These are phyloP conservation scores for Dispira simplex DNA, from an alignment of 192 early-diverging fungal species.

Conservation along the genomic window DNA sequence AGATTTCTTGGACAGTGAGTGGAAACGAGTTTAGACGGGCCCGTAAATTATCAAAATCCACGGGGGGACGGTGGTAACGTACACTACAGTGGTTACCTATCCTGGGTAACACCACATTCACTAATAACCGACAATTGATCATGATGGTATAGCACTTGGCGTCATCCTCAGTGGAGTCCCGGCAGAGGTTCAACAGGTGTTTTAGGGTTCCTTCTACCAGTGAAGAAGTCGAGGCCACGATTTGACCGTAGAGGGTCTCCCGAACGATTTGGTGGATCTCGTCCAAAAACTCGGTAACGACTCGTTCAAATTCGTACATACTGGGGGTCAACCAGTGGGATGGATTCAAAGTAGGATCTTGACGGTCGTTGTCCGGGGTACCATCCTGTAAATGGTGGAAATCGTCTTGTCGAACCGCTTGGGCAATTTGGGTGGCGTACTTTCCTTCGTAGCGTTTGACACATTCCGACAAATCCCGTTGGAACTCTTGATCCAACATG, in stretches of 20 bases:
- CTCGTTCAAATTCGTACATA: slow-evolving; percentile 26
- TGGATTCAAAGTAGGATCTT: neutral
- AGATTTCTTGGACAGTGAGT: slow-evolving; percentile 28
- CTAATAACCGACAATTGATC: slow-evolving; percentile 26
- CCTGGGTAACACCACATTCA: slow-evolving; percentile 29
- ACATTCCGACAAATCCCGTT: slow-evolving; percentile 52
- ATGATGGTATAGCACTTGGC: slow-evolving; percentile 25
- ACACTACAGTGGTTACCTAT: slow-evolving; percentile 22
- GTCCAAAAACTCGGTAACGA: slow-evolving; percentile 26
- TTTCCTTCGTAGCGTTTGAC: slow-evolving; percentile 52
- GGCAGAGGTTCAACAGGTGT: slow-evolving; percentile 25
- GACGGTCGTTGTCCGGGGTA: slow-evolving; percentile 17
- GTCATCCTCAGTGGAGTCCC: slow-evolving; percentile 13
- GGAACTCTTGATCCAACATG: slow-evolving; percentile 64
- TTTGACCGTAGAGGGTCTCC: slow-evolving; percentile 34
- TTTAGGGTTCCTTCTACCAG: slow-evolving; percentile 31
- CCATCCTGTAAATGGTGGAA: slow-evolving; percentile 37
- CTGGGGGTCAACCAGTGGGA: slow-evolving; percentile 14
- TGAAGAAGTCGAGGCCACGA: slow-evolving; percentile 24
- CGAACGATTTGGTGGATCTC: slow-evolving; percentile 30
- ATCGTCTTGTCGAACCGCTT: slow-evolving; percentile 47
- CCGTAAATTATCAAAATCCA: slow-evolving; percentile 32
- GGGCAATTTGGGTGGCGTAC: slow-evolving; percentile 42
- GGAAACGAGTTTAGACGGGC: slow-evolving; percentile 31
- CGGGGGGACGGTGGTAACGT: slow-evolving; percentile 27